Base-by-base conservation (phyloP, 2,329 filamentous ascomycete genomes). In the Ophiocordyceps polyrhachis-furcata region DNA sequence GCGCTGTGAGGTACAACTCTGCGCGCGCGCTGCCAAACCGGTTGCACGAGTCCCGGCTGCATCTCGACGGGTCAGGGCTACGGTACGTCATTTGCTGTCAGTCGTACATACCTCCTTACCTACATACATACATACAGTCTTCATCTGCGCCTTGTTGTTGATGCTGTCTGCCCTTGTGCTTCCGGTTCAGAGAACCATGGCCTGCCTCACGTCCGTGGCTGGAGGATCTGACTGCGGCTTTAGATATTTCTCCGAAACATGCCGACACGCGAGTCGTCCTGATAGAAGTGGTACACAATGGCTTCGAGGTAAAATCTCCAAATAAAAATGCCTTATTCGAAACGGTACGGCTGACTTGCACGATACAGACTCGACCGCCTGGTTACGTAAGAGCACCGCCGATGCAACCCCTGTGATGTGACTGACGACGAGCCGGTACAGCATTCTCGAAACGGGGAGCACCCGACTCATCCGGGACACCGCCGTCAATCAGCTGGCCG, bases 401-500 rank as follows among this genome's bases (percentile, higher is more conserved):
- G 29, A 44, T 38, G 43, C 23, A 32, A 3, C 32, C 40, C 25
- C 19, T 23, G 35, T 38, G 35, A 12, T 17, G 17, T 12, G 35
- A 19, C 35, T 38, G 35, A 38, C 35, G 35, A 38, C 35, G 35
- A 38, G 8, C 15, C 17, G 13, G 32, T 7, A 2, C 23, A 94
- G 88, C 51, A 78, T 98, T 60, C 79, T 98, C 55, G 91, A 98
- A 72, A 96, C 91, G 47, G 91, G 91, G 55, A 96, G 89, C 66
- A 98, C 91, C 48, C 81, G 83, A 59, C 72, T 98, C 52, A 96
- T 98, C 59, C 81, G 93, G 53, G 93, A 95, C 58, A 98, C 91
- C 50, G 93, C 91, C 49, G 91, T 93, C 49, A 87, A 93, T 58
- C 91, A 98, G 65, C 74, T 98, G 50, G 91, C 88, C 49, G 91